Percentiles rank a stretch among this genome's conserved stretches.
Evolutionary conservation across 495 filamentous ascomycete genomes (phyloP).

Genomic region (Tuber borchii): DNA sequence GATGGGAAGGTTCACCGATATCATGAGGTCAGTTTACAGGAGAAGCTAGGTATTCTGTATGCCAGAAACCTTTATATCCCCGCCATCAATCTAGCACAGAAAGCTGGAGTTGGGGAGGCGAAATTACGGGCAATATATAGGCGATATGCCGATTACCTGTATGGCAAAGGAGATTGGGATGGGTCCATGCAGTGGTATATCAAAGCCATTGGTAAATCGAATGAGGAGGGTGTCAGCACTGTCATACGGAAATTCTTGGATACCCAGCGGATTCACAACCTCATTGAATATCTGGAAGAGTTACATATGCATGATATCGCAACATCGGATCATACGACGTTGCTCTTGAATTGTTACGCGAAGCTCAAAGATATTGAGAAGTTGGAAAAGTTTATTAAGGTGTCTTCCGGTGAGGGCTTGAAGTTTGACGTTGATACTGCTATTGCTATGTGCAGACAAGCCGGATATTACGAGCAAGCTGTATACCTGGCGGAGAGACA

Average conservation of each 20-base stretch:
- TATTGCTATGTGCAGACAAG: slow-evolving; percentile 95
- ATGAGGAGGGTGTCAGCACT: slow-evolving; percentile 41
- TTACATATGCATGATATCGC: slow-evolving; percentile 89
- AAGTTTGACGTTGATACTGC: slow-evolving; percentile 97
- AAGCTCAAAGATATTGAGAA: slow-evolving; percentile 95
- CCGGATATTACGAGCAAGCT: slow-evolving; percentile 94
- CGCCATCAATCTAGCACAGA: slow-evolving; percentile 89
- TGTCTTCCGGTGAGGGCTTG: slow-evolving; percentile 70
- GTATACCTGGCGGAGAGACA: slow-evolving; percentile 93
- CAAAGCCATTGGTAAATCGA: slow-evolving; percentile 67
- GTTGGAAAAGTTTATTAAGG: slow-evolving; percentile 88
- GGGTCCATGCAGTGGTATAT: slow-evolving; percentile 98
- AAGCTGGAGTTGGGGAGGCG: slow-evolving; percentile 65
- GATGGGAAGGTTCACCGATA: slow-evolving; percentile 88
- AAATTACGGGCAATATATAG: slow-evolving; percentile 89
- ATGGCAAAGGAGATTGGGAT: slow-evolving; percentile 90
- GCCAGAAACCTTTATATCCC: slow-evolving; percentile 86
- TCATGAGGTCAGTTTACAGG: slow-evolving; percentile 81
- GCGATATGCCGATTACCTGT: slow-evolving; percentile 91
- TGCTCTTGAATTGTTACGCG: slow-evolving; percentile 93
- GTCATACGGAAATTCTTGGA: slow-evolving; percentile 55
- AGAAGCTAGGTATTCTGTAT: slow-evolving; percentile 88
- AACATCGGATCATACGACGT: slow-evolving; percentile 91
- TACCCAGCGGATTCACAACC: slow-evolving; percentile 90
- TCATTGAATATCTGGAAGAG: slow-evolving; percentile 96